Evolutionary conservation across 2,329 filamentous ascomycete genomes (phyloP).

Genomic region (Penicillium expansum): DNA sequence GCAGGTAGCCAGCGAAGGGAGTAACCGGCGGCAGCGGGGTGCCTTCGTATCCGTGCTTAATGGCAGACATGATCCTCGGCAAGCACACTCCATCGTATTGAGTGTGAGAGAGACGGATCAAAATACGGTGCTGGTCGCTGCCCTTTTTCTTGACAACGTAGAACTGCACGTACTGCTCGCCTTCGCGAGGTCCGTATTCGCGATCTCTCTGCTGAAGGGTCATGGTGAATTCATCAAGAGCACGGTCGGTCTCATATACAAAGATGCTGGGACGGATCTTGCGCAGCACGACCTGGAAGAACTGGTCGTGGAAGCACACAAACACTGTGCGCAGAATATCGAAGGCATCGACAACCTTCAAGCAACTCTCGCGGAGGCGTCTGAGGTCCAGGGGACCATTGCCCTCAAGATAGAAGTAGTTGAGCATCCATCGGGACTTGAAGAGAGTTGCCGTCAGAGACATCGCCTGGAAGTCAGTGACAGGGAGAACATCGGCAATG

Average conservation of each 20-base stretch:
- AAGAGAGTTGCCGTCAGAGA: conserved; percentile 38
- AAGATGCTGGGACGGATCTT: conserved; percentile 53
- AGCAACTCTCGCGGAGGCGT: conserved; percentile 41
- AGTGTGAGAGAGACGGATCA: conserved; percentile 64
- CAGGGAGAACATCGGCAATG: conserved; percentile 57
- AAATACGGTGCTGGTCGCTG: conserved; percentile 48
- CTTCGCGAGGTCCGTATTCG: conserved; percentile 55
- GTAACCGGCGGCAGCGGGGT: conserved; percentile 39
- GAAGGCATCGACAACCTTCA: conserved; percentile 57
- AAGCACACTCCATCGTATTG: conserved; percentile 69
- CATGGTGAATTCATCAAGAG: conserved; percentile 52
- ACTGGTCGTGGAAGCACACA: conserved; percentile 51
- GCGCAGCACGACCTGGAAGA: conserved; percentile 59
- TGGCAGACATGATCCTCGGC: conserved; percentile 59
- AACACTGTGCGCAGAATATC: conserved; percentile 68
- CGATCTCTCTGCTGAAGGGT: conserved; percentile 57
- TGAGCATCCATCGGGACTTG: conserved; percentile 42
- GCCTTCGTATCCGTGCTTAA: conserved; percentile 54
- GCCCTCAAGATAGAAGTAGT: conserved; percentile 59
- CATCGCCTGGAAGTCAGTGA: conserved; percentile 49
- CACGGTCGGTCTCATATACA: conserved; percentile 53
- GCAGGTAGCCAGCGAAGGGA: conserved; percentile 50
- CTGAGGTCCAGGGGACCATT: conserved; percentile 48
- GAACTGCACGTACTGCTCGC: conserved; percentile 61
- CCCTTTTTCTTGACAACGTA: conserved; percentile 49